Evolutionary conservation across 2,329 filamentous ascomycete genomes (phyloP).

Genomic region (Parastagonospora nodorum): DNA sequence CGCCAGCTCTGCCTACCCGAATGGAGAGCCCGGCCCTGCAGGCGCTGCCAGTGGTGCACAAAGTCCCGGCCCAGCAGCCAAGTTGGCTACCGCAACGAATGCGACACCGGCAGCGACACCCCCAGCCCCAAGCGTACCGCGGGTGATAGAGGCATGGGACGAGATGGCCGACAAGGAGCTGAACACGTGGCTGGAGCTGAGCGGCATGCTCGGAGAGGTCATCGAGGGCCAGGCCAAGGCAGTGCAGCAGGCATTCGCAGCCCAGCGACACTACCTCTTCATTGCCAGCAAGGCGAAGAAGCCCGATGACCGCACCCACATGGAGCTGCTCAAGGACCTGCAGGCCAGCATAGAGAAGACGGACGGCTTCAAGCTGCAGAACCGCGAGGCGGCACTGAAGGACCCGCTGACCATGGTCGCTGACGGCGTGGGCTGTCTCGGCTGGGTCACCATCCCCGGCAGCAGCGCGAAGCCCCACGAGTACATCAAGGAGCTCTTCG

Average conservation of each 20-base stretch:
- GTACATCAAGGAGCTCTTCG: slow-evolving; percentile 81
- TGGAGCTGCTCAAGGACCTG: slow-evolving; percentile 83
- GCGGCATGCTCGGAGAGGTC: slow-evolving; percentile 75
- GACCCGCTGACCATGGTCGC: slow-evolving; percentile 85
- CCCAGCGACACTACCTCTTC: slow-evolving; percentile 85
- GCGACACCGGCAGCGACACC: slow-evolving; percentile 46
- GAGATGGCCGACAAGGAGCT: slow-evolving; percentile 74
- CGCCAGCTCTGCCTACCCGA: slow-evolving; percentile 69
- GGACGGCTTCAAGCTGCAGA: slow-evolving; percentile 79
- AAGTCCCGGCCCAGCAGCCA: slow-evolving; percentile 29
- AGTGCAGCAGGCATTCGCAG: slow-evolving; percentile 72
- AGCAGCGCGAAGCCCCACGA: slow-evolving; percentile 72
- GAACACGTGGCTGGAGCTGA: slow-evolving; percentile 76
- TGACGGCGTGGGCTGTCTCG: slow-evolving; percentile 86
- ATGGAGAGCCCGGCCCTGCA: slow-evolving; percentile 13
- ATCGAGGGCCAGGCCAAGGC: slow-evolving; percentile 75
- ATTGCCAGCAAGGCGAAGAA: slow-evolving; percentile 92
- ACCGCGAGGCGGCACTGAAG: slow-evolving; percentile 74
- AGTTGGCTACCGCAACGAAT: slow-evolving; percentile 30
- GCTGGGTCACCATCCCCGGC: slow-evolving; percentile 82
- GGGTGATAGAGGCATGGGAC: slow-evolving; percentile 88
- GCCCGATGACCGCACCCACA: slow-evolving; percentile 73
- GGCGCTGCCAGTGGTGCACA: slow-evolving; percentile 33
- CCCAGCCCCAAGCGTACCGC: slow-evolving; percentile 50
- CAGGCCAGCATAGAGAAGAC: slow-evolving; percentile 81